Percentiles rank a stretch among this genome's conserved stretches.
These are phyloP conservation scores for Plasmopara halstedii DNA, from an alignment of 352 stramenopile species.

Conservation along the genomic window DNA sequence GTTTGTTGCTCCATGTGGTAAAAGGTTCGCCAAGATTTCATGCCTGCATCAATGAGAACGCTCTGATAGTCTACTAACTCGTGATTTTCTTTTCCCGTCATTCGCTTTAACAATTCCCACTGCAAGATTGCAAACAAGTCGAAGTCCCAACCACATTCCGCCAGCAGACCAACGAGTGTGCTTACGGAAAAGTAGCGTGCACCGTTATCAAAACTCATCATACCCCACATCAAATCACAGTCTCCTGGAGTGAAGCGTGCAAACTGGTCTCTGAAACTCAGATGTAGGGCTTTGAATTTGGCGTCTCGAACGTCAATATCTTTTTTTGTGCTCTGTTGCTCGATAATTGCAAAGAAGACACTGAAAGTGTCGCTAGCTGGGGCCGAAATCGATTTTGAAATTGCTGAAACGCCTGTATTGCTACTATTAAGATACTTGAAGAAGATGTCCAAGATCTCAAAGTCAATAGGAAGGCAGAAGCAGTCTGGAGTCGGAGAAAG, in stretches of 20 bases:
- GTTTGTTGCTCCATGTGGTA: slow-evolving; percentile 47
- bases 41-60: slow-evolving; percentile 27
- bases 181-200: slow-evolving; percentile 33
- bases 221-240: slow-evolving; percentile 69
- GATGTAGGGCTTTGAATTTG: slow-evolving; percentile 1
- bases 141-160: slow-evolving; percentile 63
- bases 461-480: slow-evolving; percentile 75
- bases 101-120: slow-evolving; percentile 44
- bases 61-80: slow-evolving; percentile 6
- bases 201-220: slow-evolving; percentile 55
- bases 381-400: slow-evolving; percentile 21
- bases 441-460: slow-evolving; percentile 50
- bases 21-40: slow-evolving; percentile 34
- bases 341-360: slow-evolving; percentile 36
- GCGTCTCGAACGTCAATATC: background rate
- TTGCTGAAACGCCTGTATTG: background rate
- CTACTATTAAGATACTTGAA: slow-evolving; percentile 19
- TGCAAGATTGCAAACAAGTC: slow-evolving; percentile 63
- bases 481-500: slow-evolving; percentile 73
- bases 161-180: slow-evolving; percentile 42
- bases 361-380: slow-evolving; percentile 69
- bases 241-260: slow-evolving; percentile 54
- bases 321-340: background rate
- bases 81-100: slow-evolving; percentile 7
- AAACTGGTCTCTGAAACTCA: slow-evolving; percentile 37